Base-by-base conservation (phyloP, 176 grass and related monocot genomes). In the Oryza nivara region DNA sequence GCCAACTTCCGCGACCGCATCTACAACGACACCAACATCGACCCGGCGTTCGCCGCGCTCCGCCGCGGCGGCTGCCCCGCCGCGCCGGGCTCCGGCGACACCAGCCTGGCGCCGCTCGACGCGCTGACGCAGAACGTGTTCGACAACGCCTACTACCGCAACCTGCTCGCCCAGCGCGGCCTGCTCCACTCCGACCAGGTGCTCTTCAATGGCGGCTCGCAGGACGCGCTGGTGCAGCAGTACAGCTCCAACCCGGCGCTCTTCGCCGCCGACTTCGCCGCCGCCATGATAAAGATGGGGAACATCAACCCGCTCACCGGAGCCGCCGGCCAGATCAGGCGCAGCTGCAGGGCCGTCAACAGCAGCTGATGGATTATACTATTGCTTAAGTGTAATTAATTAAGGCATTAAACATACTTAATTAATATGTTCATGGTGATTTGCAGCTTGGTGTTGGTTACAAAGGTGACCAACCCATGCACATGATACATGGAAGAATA, bases 161-260 rank as follows among this genome's bases (percentile, higher is more conserved):
- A 97, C 76, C 89, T 94, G 8, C 15, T 90, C 8, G 26, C 2
- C 12, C 25, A 17, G 46, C 69, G 72, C 34, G 90, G 90, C 23
- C 87, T 94, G 20, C 92, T 97, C 23, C 95, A 85, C 89, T 97
- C 92, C 1, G 92, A 94, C 48, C 92, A 94, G 88, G 90, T 88
- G 84, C 88, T 97, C 67, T 94, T 94, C 88, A 92, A 87, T 11
- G 67, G 83, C 34, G 83, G 32, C 2, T 92, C 92, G 4, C 87
- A 88, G 82, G 94, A 97, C 73, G 64, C 73, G 54, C 78, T 92
- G 67, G 92, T 92, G 40, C 35, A 1, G 25, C 60, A 69, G 65
- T 97, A 94, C 77, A 65, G 43, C 11, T 4, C 34, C 1, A 74
- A 38, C 28, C n/a, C 13, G 0, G 15, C 75, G 0, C 76, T 74